Base-by-base conservation (phyloP, 768 basidiomycete genomes). In the Astraeus odoratus region DNA sequence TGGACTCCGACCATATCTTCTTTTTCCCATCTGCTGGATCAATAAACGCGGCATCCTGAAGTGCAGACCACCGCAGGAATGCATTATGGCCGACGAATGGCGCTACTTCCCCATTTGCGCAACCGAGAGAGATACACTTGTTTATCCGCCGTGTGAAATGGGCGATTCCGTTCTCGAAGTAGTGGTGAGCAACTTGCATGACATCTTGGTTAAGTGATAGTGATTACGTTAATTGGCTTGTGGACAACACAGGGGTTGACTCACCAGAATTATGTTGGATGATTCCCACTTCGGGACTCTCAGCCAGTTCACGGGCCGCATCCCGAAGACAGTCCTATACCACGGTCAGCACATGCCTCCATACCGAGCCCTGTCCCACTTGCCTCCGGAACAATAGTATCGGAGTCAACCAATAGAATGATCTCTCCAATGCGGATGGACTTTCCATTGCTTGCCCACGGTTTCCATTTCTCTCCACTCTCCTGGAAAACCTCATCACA, bases 21-120 rank as follows among this genome's bases (percentile, higher is more conserved):
- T 87, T 57, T 88, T 89, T 26, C 68, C 66, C 66, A 12, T 56
- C 54, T 16, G 37, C 39, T 31, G 52, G 42, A 56, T 92, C 86
- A 36, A 83, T 59, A 47, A 86, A 86, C 18, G 85, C 77, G 1
- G 87, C 86, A 46, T 93, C 91, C 61, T 94, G 91, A 18, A 93
- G 68, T 2, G 91, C 91, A 2, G 79, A 78, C 91, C 91, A 94
- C 16, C 90, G 80, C 39, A 94, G 70, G 64, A 93, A 95, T 6
- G 89, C 89, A 51, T 91, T 89, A 63, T 91, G 87, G 3, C 87
- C 87, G 42, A 90, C 87, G 54, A 89, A 89, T 2, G 87, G 86
- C 6, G 60, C 60, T 1, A 87, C 77, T 58, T 89, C 86, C 24
- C 86, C 86, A 51, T 89, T 89, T 2, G 86, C 83, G 54, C 79